These are phyloP conservation scores for Ustilago tritici DNA, from an alignment of 1,284 basidiomycete genomes.

Conservation along the genomic window DNA sequence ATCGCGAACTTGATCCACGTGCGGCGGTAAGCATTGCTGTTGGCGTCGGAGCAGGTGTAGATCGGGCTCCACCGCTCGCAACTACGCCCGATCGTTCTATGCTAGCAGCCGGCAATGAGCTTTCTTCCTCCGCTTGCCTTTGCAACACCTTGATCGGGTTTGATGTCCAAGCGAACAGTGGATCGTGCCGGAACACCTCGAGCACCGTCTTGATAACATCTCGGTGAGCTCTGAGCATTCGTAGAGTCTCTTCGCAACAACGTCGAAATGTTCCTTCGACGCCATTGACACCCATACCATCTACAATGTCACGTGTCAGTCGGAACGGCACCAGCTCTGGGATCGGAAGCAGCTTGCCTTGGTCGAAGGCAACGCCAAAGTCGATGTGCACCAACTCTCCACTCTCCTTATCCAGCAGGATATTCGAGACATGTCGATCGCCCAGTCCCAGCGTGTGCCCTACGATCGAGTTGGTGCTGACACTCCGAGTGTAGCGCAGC, in stretches of 20 bases:
- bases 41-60: conserved; percentile 20
- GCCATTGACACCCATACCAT: conserved; percentile 90
- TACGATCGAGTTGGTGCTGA: conserved; percentile 92
- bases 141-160: conserved; percentile 58
- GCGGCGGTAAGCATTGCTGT: neutral
- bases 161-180: conserved; percentile 84
- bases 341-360: conserved; percentile 82
- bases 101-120: conserved; percentile 15
- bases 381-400: conserved; percentile 96
- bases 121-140: conserved; percentile 46
- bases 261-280: conserved; percentile 94
- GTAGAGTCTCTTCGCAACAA: conserved; percentile 92
- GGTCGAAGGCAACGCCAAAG: conserved; percentile 95
- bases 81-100: conserved; percentile 23
- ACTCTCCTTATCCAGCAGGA: conserved; percentile 83
- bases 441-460: conserved; percentile 93
- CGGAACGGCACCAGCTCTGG: conserved; percentile 95
- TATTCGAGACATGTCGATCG: conserved; percentile 92
- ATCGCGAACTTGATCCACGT: conserved; percentile 10
- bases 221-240: conserved; percentile 85
- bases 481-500: conserved; percentile 87
- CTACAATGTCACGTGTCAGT: conserved; percentile 90
- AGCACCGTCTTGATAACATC: conserved; percentile 92
- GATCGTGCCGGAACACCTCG: conserved; percentile 97
- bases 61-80: conserved; percentile 5